phyloP scores from a whole-genome alignment of 1,284 basidiomycete species.

The Irpex sp. region DNA sequence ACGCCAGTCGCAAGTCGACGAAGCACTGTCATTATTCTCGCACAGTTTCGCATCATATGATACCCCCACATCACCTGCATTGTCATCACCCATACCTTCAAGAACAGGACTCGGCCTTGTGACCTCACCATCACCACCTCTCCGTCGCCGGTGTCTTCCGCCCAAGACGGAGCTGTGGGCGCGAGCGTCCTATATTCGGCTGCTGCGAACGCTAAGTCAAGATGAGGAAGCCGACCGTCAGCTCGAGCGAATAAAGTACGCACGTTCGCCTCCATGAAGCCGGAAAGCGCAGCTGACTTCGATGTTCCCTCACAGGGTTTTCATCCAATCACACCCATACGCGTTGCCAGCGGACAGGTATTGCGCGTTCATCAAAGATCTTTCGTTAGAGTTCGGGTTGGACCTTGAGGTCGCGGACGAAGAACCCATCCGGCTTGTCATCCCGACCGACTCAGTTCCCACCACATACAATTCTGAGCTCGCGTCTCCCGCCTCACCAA shows the following conservation, averaged over 20 bases:
- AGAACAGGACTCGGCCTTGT: neutral
- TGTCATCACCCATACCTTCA: neutral
- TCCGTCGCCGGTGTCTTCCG: neutral
- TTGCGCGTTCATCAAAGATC: conserved; percentile 5
- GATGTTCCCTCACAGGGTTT: conserved; percentile 1
- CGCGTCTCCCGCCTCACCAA: neutral
- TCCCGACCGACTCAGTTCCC: neutral
- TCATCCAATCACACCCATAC: conserved; percentile 10
- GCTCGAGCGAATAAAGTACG: conserved; percentile 7
- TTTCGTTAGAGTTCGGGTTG: conserved; percentile 7
- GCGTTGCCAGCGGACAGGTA: conserved; percentile 14
- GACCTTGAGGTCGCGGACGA: neutral
- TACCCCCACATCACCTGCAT: neutral
- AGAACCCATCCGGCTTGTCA: neutral
- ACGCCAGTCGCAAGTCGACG: neutral
- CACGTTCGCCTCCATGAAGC: neutral
- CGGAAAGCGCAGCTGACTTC: neutral
- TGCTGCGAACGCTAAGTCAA: conserved; percentile 5
- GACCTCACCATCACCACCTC: neutral
- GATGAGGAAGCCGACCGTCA: conserved; percentile 1
- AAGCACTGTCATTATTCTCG: conserved; percentile 13
- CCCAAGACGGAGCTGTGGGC: conserved; percentile 16
- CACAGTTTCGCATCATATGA: conserved; percentile 11
- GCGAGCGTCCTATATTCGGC: conserved; percentile 10
- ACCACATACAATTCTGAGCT: neutral